Conservation (phyloP, 2,329 filamentous ascomycete species). For the Sarocladium kiliense region DNA sequence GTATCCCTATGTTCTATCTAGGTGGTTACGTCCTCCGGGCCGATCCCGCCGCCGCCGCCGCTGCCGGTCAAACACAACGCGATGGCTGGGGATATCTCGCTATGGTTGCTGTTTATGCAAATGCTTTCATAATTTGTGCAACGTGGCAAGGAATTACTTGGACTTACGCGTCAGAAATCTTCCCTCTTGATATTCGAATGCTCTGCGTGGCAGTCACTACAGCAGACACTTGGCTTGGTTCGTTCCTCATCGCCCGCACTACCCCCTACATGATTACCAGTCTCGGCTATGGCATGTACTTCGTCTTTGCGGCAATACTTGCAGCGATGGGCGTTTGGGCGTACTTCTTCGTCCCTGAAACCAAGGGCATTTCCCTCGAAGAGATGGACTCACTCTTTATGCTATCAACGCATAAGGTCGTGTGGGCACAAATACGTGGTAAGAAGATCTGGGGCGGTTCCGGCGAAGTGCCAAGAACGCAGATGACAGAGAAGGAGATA, state of each 20-base stretch:
- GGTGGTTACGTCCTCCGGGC: conserved; percentile 29
- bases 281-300: conserved; percentile 44
- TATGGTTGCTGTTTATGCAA: conserved; percentile 41
- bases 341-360: conserved; percentile 46
- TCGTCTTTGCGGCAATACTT: conserved; percentile 44
- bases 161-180: conserved; percentile 43
- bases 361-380: conserved; percentile 37
- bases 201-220: conserved; percentile 28
- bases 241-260: conserved; percentile 33
- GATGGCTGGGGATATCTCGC: conserved; percentile 37
- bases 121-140: conserved; percentile 31
- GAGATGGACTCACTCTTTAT: conserved; percentile 36
- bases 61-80: conserved; percentile 37
- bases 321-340: conserved; percentile 40
- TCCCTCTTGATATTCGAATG: conserved; percentile 33
- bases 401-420: conserved; percentile 25
- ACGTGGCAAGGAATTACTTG: conserved; percentile 38
- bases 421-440: conserved; percentile 21
- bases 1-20: conserved; percentile 34
- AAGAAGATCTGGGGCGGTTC: conserved; percentile 4
- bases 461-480: neutral
- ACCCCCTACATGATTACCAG: conserved; percentile 36
- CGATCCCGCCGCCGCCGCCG: conserved; percentile 32
- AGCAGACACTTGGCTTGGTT: conserved; percentile 32
- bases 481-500: conserved; percentile 5